Evolutionary conservation across 495 filamentous ascomycete genomes (phyloP), one percentile per base, ranked within the genome.

Genomic region (Letharia columbiana): DNA sequence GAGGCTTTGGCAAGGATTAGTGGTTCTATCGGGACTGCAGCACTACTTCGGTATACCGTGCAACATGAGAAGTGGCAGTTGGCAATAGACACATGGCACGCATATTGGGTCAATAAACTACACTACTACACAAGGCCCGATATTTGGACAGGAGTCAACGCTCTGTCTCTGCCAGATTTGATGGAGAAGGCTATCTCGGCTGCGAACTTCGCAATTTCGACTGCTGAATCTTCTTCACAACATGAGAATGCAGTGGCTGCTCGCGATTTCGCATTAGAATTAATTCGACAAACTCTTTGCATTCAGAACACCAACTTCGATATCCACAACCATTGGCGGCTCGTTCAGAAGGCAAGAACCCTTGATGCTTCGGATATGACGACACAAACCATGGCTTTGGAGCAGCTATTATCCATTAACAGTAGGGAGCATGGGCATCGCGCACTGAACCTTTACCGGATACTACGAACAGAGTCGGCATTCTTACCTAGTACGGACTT

Each of bases 21-120:
- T 71, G 72, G 66, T 54, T 71, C 56, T 47, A 66, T 72, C 28
- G 75, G 71, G 4, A 67, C 71, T 49, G 67, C 71, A 41, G 62
- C 65, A 18, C 45, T 73, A 39, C 70, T 82, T 41, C 69, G 70
- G 5, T 71, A 78, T 64, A 72, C 74, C 28, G 45, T 80, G n/a
- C 72, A 75, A 54, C 68, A 69, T 28, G 63, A 57, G 31, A 70
- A 77, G n/a, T 83, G 80, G 80, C 28, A 62, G 23, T 39, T 61
- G 18, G 71, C 71, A 10, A 35, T 68, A 45, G 62, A 59, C 2
- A 59, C 66, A 17, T 73, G 70, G 71, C 40, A 67, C 7, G 41
- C 56, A 18, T 57, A 61, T 50, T 67, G 67, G 71, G 42, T 52
- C 4, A 18, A 61, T 7, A 61, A 62, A 62, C 7, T 61, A 28